Evolutionary conservation across 2,329 filamentous ascomycete genomes (phyloP), one percentile per base, ranked within the genome.

Genomic region (Aspergillus sp.): DNA sequence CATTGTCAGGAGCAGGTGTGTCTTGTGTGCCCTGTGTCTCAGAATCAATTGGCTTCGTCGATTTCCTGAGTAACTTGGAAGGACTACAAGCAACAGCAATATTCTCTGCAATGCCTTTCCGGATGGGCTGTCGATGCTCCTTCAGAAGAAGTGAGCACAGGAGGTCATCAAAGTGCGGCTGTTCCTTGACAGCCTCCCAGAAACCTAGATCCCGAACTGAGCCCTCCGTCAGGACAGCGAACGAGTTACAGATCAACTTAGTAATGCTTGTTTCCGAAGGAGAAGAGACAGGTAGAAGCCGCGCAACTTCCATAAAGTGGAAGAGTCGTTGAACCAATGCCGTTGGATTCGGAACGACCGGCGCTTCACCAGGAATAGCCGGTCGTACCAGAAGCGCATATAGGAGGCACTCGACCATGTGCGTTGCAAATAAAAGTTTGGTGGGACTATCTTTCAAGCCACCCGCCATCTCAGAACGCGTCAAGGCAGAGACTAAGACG

Each of bases 401-500:
- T 15, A 84, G 73, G 51, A 89, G 79, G 62, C 81, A 84, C 57
- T 87, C 82, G 21, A 89, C 76, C n/a, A 89, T 76, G 58, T 81
- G 79, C 43, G 80, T 77, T 10, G 81, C 80, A 57, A 89, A 80
- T 28, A 78, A 73, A 28, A 83, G 77, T 62, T 79, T 82, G 51
- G 85, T 70, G 39, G 77, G 73, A 55, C 78, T 77, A 51, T 75
- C 79, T 9, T 74, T 71, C 59, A 81, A 79, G 43, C 72, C 74
- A 8, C 80, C 78, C 13, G 84, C 75, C 62, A 89, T 78, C 19
- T 83, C 78, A 23, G 81, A 76, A 60, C 88, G 83, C 12, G 84
- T 85, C 53, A 91, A 81, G 6, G 87, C 87, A 17, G 82, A 78
- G 32, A 88, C 82, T 21, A 90, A 75, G 28, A 89, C 78, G 6